phyloP scores from a whole-genome alignment of 176 grass and related monocot species.

The Carex cristatella region DNA sequence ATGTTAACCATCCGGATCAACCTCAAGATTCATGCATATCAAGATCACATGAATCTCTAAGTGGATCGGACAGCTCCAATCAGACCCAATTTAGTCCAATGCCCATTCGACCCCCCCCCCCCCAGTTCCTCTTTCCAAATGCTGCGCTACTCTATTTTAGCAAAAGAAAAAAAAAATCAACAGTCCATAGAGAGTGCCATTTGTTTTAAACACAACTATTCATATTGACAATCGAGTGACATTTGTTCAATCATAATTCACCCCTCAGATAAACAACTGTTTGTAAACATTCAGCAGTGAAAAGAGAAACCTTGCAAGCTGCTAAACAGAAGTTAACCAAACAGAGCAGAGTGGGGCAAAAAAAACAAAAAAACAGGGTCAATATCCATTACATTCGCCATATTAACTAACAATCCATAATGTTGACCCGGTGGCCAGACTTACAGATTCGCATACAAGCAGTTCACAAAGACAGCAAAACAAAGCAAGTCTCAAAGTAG shows the following conservation, averaged over 20 bases:
- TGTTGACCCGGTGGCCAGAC: constrained; percentile 15
- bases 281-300: neutral
- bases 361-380: constrained; percentile 9
- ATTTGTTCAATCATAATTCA: neutral
- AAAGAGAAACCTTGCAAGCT: neutral
- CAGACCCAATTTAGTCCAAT: too few species aligned
- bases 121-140: neutral
- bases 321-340: neutral
- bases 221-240: neutral
- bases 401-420: constrained; percentile 17
- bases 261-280: neutral
- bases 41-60: too few species aligned
- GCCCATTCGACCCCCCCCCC: too few species aligned
- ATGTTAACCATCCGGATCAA: too few species aligned
- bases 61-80: too few species aligned
- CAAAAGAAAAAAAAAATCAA: neutral
- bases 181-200: neutral
- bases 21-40: too few species aligned
- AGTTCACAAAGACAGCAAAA: constrained; percentile 15
- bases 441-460: constrained; percentile 9
- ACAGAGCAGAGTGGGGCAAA: neutral
- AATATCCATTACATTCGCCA: constrained; percentile 21
- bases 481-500: constrained; percentile 19
- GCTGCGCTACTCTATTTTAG: neutral
- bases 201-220: neutral